Evolutionary conservation across 2,329 filamentous ascomycete genomes (phyloP).

Genomic region (Botrytis paeoniae): DNA sequence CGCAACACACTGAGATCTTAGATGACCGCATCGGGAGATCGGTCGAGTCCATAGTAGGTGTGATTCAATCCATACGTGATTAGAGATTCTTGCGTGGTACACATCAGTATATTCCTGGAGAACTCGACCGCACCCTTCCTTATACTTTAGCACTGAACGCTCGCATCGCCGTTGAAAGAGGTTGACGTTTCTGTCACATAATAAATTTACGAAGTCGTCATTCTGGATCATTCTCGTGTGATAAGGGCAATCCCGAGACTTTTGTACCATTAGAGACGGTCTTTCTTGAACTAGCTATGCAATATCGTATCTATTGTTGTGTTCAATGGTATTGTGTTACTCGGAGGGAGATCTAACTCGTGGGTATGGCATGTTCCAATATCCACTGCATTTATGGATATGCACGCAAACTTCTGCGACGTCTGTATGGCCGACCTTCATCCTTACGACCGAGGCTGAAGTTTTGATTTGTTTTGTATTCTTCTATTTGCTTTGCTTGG

Average conservation of each 20-base stretch:
- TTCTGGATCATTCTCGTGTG: background rate
- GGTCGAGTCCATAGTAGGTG: background rate
- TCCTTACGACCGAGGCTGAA: background rate
- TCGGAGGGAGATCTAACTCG: slow-evolving; percentile 6
- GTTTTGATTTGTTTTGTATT: background rate
- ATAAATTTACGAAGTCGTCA: background rate
- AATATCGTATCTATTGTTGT: background rate
- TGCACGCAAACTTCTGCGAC: background rate
- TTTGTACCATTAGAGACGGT: background rate
- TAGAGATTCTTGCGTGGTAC: background rate
- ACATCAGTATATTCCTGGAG: too few relatives aligned
- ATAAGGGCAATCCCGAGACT: background rate
- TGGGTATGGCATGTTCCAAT: slow-evolving; percentile 12
- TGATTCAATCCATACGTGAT: background rate
- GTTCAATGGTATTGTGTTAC: background rate
- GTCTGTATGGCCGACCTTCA: background rate
- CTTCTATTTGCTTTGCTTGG: background rate
- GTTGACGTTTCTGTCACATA: background rate
- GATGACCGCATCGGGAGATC: background rate
- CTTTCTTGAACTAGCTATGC: background rate
- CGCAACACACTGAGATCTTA: background rate
- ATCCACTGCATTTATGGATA: background rate
- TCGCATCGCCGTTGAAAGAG: background rate
- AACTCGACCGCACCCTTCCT: background rate
- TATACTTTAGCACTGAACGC: background rate